Evolutionary conservation across 169 alveolate genomes (phyloP).

Genomic region (Eimeria tenella): DNA sequence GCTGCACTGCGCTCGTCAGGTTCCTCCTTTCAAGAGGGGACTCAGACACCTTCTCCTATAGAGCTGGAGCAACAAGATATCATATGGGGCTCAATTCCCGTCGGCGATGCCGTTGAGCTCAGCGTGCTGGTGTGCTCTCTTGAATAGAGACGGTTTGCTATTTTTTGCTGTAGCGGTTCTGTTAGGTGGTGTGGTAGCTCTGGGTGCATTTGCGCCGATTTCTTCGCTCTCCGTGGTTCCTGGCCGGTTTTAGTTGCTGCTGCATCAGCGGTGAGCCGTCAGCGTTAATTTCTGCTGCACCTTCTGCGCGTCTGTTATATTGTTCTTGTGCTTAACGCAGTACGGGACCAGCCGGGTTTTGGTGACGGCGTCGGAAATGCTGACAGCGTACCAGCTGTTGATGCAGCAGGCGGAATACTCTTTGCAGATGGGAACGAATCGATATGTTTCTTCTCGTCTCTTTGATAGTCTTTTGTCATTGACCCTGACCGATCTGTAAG

Average conservation of each 20-base stretch:
- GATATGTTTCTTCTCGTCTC: neutral
- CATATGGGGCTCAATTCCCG: slow-evolving; percentile 30
- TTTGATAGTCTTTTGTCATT: neutral
- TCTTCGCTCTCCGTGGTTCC: neutral
- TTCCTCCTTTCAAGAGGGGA: neutral
- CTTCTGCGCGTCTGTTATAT: neutral
- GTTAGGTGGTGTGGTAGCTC: neutral
- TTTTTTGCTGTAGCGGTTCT: neutral
- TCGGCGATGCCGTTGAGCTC: slow-evolving; percentile 44
- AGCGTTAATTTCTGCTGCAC: neutral
- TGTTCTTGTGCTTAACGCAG: neutral
- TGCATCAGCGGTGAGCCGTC: neutral
- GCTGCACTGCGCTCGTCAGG: slow-evolving; percentile 23
- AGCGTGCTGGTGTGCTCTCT: slow-evolving; percentile 9
- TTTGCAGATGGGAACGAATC: neutral
- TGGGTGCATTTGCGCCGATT: neutral
- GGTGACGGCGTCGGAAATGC: slow-evolving; percentile 23
- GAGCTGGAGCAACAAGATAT: slow-evolving; percentile 36
- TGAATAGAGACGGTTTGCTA: neutral
- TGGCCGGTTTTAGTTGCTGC: neutral
- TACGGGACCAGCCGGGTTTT: slow-evolving; percentile 27
- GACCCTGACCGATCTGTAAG: slow-evolving; percentile 42
- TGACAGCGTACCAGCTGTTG: slow-evolving; percentile 63
- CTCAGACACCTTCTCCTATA: neutral
- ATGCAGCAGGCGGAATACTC: slow-evolving; percentile 63